phyloP scores from a whole-genome alignment of 306 rosid genomes.

The Prunus salicina region DNA sequence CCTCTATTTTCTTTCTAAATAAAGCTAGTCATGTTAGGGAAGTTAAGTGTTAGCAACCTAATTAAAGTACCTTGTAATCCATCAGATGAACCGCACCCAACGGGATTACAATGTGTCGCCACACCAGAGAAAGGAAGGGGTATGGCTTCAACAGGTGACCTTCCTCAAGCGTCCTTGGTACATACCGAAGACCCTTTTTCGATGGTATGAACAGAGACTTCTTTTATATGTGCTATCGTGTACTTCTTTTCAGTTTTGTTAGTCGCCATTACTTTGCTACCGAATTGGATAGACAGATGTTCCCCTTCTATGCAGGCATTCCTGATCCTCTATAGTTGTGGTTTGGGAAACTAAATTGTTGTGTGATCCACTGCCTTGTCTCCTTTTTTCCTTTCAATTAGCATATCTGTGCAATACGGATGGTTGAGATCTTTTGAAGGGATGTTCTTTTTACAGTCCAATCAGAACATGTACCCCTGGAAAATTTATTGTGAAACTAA shows the following conservation, averaged over 20 bases:
- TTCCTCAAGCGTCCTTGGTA: conserved; percentile 63
- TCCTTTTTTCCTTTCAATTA: not conserved
- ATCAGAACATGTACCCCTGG: too few species aligned
- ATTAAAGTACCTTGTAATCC: not conserved
- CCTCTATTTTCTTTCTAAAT: not conserved
- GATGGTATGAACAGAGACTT: conserved; percentile 41
- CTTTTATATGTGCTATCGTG: conserved; percentile 7
- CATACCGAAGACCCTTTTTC: conserved; percentile 82
- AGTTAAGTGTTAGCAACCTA: not conserved
- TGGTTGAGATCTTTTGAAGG: not conserved
- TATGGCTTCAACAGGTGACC: conserved; percentile 51
- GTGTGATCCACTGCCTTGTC: not conserved
- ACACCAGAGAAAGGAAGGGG: conserved; percentile 65
- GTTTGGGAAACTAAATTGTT: not conserved
- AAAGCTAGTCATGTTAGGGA: conserved; percentile 8
- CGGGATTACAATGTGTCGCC: conserved; percentile 49
- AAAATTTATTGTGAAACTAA: too few species aligned
- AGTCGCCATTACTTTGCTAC: not conserved
- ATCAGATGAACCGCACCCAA: conserved; percentile 53
- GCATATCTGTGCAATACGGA: not conserved
- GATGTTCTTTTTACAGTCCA: too few species aligned
- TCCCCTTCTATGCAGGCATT: not conserved
- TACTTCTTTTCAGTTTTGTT: not conserved
- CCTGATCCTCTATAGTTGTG: not conserved
- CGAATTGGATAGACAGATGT: not conserved